These are phyloP conservation scores for Trametes maxima DNA, from an alignment of 768 basidiomycete genomes.

Conservation along the genomic window DNA sequence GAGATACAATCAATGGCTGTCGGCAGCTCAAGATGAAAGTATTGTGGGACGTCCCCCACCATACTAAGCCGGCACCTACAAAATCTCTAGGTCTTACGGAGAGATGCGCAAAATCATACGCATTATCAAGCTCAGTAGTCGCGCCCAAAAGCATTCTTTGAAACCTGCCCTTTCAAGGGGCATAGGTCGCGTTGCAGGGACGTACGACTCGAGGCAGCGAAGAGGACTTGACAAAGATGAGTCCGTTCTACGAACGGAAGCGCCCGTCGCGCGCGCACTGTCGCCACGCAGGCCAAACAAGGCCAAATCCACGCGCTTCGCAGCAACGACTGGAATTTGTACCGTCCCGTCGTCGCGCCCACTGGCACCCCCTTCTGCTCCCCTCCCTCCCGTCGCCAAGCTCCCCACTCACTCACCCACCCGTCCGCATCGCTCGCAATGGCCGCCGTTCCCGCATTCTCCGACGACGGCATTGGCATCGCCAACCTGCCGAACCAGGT, in stretches of 20 bases:
- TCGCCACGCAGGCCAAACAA: constrained; percentile 16
- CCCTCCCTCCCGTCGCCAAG: not conserved
- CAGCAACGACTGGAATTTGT: constrained; percentile 20
- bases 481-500: constrained; percentile 99
- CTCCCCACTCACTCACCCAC: not conserved
- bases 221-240: not conserved
- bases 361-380: not conserved
- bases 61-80: too few relatives aligned
- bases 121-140: not conserved
- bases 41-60: too few relatives aligned
- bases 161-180: not conserved
- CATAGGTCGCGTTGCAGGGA: not conserved
- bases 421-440: constrained; percentile 6
- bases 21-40: too few relatives aligned
- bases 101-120: too few relatives aligned
- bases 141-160: not conserved
- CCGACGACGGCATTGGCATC: constrained; percentile 88
- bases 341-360: constrained; percentile 10
- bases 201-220: constrained; percentile 3
- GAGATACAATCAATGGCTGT: too few relatives aligned
- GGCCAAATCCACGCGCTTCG: constrained; percentile 13
- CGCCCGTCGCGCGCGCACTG: constrained; percentile 14
- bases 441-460: constrained; percentile 30
- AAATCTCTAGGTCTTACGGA: too few relatives aligned
- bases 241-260: not conserved